phyloP scores from a whole-genome alignment of 306 rosid species.

The Quillaja saponaria region DNA sequence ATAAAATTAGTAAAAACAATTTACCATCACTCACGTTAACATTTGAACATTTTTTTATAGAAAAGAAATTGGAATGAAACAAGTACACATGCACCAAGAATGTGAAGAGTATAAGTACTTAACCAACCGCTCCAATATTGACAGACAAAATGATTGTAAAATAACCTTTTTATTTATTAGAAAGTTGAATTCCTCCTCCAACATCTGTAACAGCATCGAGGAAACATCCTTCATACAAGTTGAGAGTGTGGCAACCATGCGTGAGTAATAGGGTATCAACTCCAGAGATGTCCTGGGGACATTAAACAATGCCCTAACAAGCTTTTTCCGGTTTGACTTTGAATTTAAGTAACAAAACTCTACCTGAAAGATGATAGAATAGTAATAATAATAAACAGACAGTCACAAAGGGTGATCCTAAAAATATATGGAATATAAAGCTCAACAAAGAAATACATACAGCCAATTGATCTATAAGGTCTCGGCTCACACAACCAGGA shows the following conservation, averaged over 20 bases:
- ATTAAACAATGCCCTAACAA: constrained; percentile 88
- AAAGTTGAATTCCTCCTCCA: constrained; percentile 98
- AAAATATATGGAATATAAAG: constrained; percentile 18
- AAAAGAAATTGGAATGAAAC: no score
- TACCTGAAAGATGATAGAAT: constrained; percentile 52
- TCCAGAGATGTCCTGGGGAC: constrained; percentile 98
- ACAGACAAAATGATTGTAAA: no score
- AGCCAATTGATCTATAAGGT: constrained; percentile 94
- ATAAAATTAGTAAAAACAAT: no score
- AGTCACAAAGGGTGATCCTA: constrained; percentile 12
- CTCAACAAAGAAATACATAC: constrained; percentile 47
- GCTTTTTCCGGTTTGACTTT: constrained; percentile 87
- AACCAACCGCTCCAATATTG: no score
- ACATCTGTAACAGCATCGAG: constrained; percentile 76
- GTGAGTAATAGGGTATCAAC: constrained; percentile 86
- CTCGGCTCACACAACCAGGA: constrained; percentile 98
- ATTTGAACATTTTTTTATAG: no score
- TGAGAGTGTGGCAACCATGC: constrained; percentile 94
- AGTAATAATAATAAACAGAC: constrained; percentile 25
- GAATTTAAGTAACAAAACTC: constrained; percentile 98
- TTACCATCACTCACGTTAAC: no score
- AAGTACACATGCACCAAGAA: no score
- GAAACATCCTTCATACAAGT: constrained; percentile 98
- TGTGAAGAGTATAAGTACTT: no score
- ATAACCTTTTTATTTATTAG: constrained; percentile 93